These are phyloP conservation scores for Beauveria caledonica DNA, from an alignment of 2,329 filamentous ascomycete species.

Conservation along the genomic window DNA sequence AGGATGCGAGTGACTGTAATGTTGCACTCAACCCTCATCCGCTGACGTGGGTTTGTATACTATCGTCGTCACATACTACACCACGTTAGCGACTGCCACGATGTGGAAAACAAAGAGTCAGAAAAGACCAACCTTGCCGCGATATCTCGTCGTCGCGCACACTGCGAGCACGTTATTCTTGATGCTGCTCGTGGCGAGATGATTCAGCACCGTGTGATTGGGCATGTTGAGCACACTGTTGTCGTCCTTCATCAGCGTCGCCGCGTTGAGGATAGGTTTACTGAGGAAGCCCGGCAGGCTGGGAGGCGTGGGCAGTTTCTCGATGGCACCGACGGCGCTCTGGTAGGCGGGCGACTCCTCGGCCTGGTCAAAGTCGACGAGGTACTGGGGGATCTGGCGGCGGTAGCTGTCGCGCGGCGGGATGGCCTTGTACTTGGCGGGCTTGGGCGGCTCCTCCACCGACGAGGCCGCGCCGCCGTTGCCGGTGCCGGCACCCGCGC, in stretches of 20 bases:
- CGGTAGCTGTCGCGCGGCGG: conserved; percentile 56
- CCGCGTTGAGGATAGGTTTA: conserved; percentile 89
- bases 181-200: conserved; percentile 94
- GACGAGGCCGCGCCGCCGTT: conserved; percentile 19
- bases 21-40: conserved; percentile 34
- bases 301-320: conserved; percentile 75
- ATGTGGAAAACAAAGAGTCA: neutral
- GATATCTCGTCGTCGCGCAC: conserved; percentile 94
- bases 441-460: conserved; percentile 35
- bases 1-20: neutral
- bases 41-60: conserved; percentile 82
- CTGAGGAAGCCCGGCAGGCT: conserved; percentile 82
- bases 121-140: conserved; percentile 63
- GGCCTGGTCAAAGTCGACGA: conserved; percentile 77
- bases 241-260: conserved; percentile 91
- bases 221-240: conserved; percentile 95
- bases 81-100: neutral
- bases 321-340: conserved; percentile 64
- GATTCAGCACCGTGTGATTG: conserved; percentile 94
- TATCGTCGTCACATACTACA: conserved; percentile 90
- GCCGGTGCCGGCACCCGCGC: conserved; percentile 17
- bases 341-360: conserved; percentile 71
- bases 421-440: conserved; percentile 40
- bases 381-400: conserved; percentile 69
- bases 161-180: conserved; percentile 93